A percentile compares a stretch with the other conserved stretches of the same genome.
phyloP scores from a whole-genome alignment of 2,329 filamentous ascomycete genomes.

The Tympanopsis confertula region DNA sequence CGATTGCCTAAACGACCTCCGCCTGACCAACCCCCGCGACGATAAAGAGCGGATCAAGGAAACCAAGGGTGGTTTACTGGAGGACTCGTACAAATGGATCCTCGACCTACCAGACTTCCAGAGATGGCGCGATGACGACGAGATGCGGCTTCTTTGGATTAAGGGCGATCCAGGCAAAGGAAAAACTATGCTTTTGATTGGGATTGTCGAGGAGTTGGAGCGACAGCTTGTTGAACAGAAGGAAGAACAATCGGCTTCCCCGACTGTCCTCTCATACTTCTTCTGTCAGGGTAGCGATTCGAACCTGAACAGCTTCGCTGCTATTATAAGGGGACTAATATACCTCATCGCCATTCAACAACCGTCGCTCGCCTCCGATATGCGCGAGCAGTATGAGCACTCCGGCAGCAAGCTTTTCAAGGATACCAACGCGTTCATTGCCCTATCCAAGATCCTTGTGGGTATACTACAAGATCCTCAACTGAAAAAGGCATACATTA shows the following conservation, averaged over 20 bases:
- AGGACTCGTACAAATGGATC: background rate
- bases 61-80: background rate
- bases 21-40: background rate
- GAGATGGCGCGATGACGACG: background rate
- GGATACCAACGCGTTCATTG: background rate
- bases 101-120: background rate
- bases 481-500: slow-evolving; percentile 5
- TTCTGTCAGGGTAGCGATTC: background rate
- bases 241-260: too few relatives aligned
- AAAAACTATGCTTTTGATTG: slow-evolving; percentile 24
- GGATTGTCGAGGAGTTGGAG: slow-evolving; percentile 1
- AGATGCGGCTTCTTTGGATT: slow-evolving; percentile 1
- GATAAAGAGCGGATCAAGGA: background rate
- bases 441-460: background rate
- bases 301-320: background rate
- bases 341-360: slow-evolving; percentile 1
- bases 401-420: background rate
- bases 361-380: background rate
- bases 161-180: slow-evolving; percentile 31
- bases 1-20: background rate
- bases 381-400: background rate
- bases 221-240: too few relatives aligned
- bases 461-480: background rate
- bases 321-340: background rate
- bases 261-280: background rate